phyloP scores from a whole-genome alignment of 345 rosid species.

The Sonneratia alba region DNA sequence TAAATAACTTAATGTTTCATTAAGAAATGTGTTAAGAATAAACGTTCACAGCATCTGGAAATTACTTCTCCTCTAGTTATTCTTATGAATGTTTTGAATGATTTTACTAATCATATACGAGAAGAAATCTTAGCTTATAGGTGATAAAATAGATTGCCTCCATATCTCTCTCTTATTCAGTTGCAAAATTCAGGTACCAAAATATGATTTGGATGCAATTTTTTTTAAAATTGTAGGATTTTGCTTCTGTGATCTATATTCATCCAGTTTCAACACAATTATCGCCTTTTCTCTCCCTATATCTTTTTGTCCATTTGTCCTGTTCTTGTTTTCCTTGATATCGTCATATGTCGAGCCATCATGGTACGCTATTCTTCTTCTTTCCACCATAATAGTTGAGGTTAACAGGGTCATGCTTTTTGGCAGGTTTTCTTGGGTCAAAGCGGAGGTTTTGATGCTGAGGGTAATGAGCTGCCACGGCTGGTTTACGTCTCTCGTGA shows the following conservation, averaged over 20 bases:
- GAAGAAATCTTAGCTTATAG: too few relatives aligned
- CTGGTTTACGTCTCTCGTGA: slow-evolving; percentile 90
- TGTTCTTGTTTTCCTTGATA: neutral
- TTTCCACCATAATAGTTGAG: neutral
- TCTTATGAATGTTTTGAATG: too few relatives aligned
- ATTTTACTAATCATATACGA: too few relatives aligned
- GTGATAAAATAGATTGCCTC: too few relatives aligned
- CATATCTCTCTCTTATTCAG: too few relatives aligned
- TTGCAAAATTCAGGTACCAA: too few relatives aligned
- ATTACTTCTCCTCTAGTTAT: too few relatives aligned
- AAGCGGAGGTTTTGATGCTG: slow-evolving; percentile 86
- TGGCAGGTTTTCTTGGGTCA: slow-evolving; percentile 86
- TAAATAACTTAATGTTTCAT: neutral
- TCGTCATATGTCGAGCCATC: neutral
- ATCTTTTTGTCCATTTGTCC: neutral
- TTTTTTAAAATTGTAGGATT: neutral
- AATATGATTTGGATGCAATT: neutral
- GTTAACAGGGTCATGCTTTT: neutral
- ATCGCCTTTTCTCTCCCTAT: neutral
- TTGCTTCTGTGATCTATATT: neutral
- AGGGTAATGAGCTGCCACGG: slow-evolving; percentile 80
- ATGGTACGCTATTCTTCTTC: neutral
- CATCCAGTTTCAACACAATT: neutral
- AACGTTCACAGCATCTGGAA: too few relatives aligned
- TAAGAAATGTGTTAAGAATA: too few relatives aligned